Base-by-base conservation (phyloP, 2,329 filamentous ascomycete genomes). In the Aspergillus caelatus region DNA sequence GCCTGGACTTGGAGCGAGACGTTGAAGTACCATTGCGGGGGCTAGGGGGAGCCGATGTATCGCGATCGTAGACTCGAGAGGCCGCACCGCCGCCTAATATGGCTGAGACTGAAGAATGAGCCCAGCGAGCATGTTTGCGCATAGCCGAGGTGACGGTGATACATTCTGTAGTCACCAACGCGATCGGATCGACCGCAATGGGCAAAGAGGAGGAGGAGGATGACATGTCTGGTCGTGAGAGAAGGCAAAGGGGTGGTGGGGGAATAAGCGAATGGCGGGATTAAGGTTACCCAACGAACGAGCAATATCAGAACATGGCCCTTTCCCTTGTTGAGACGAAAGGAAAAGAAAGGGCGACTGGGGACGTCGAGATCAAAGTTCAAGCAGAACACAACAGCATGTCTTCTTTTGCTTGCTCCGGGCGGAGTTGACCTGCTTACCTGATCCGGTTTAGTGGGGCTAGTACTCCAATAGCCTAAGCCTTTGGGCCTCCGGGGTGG, bases 121-220 rank as follows among this genome's bases (percentile, higher is more conserved):
- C 93, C 85, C 94, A 98, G 68, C 95, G 91, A 68, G 93, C 91
- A 86, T 97, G 91, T 82, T 99, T 99, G 74, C 96, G 94, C 86
- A 99, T 97, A 65, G 94, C 93, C 66, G 94, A 97, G 16, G 95
- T 98, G 81, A 99, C 94, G 53, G 94, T 94, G 76, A 98, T 98
- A 79, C 95, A 99, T 89, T 99, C 95, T 79, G 94, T 97, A 67
- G 96, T 97, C 68, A 99, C 93, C 72, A 99, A 84, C 56, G 93
- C 94, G 62, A 97, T 90, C 1, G 94, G 93, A 74, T 97, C 92
- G 69, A 97, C 91, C 50, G 94, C 92, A 66, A 97, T 92, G 39
- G 91, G 88, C 36, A 94, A 79, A 32, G 74, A 26, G 26, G 26
- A 68, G 21, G 74, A 68, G 21, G 71, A 64, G n/a, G 72, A 69